Base-by-base conservation (phyloP, 371 early-diverging fungal species). In the Lichtheimia ramosa region DNA sequence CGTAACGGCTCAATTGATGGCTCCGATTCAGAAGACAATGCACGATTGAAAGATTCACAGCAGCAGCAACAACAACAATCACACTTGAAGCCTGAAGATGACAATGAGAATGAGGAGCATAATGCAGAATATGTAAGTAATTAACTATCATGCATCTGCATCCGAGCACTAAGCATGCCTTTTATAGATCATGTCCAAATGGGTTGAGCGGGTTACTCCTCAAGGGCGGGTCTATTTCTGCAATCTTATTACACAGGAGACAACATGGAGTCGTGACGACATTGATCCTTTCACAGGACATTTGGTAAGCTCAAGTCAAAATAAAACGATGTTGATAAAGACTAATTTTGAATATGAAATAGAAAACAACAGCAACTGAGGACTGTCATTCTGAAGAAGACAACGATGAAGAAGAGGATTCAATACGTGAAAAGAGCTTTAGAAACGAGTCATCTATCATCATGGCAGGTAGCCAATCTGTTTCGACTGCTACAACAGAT, bases 211-310 rank as follows among this genome's bases (percentile, higher is more conserved):
- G 39, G 63, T 64, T 46, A 62, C 82, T 59, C 61, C 85, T 14
- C 79, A 86, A 46, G 90, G 90, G 13, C 74, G 83, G 51, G 70
- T 74, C 13, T 92, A 90, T 69, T 90, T 78, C 64, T 90, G 81
- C 70, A 92, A 92, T 70, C 74, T 85, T 61, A 74, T 86, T 43
- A 87, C 89, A n/a, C 87, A 90, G 53, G 83, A 86, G 55, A 89
- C 90, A 16, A 83, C 82, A 28, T 93, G 90, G 86, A 76, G 73
- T 56, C 58, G 60, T 48, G 62, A 75, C 39, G 79, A 79, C 18
- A 73, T 79, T 48, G 73, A 79, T 51, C 58, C 43, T 42, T 59
- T 54, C 21, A 79, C 79, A 20, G 79, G 79, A 16, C 65, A 55
- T 48, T 50, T 77, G 71, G 74, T 77, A 69, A 46, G 39, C 28